Evolutionary conservation across 2,329 filamentous ascomycete species (phyloP), one percentile per base, ranked within the genome.

Genomic region (Venturia nashicola): DNA sequence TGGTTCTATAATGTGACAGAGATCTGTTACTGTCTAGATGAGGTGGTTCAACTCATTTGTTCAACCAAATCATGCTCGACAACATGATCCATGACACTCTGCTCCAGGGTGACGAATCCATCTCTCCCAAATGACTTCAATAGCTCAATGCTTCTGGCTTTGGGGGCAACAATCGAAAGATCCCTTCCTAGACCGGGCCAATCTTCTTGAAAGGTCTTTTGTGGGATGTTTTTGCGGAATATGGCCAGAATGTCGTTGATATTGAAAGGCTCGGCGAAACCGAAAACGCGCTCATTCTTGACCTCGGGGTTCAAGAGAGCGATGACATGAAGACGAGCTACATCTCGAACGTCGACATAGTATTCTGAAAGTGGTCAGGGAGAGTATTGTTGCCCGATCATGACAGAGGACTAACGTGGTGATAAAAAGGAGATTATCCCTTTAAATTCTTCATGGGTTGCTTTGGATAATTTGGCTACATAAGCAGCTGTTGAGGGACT

Each of bases 271-370:
- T 65, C 51, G 7, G 55, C 67, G 23, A 57, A 68, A 8, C 65
- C 62, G n/a, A 65, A 68, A 3, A 68, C 23, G 12, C 67, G 62
- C 39, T 68, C 65, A 27, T 43, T 59, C 4, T 42, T 14, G 5
- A 66, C 66, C 6, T 64, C 65, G 5, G 63, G 63, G 43, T 61
- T 39, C 8, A 64, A 42, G 12, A 67, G 44, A 5, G 40, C 66
- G 14, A 65, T 65, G 23, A 67, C 65, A 39, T 70, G 69, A 8
- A 57, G 74, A 73, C 69, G 69, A 60, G 74, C 75, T 0, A 78
- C 78, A 61, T 85, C 82, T 12, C 78, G 71, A 0, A 81, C 76
- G 67, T 82, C 73, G 32, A 82, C 71, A 68, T 71, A 77, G 69
- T 78, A 74, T 69, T 67, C 57, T 70, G 66, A 12, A 70, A 69